A percentile compares a stretch with the other conserved stretches of the same genome.
Conservation (phyloP, 1,284 basidiomycete species). For the Heterobasidion parviporum region DNA sequence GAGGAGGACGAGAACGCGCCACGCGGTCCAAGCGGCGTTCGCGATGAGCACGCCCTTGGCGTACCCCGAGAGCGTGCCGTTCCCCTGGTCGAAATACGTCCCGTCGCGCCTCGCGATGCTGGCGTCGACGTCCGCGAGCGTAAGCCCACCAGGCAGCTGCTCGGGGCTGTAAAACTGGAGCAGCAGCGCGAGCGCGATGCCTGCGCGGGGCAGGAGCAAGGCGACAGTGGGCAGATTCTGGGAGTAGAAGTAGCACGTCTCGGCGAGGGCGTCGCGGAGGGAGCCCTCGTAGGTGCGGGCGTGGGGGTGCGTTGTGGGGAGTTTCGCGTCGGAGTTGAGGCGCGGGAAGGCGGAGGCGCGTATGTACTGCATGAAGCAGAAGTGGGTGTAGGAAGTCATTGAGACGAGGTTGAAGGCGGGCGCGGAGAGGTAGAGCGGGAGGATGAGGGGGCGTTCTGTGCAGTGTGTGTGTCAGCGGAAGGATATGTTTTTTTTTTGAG, state of each 20-base stretch:
- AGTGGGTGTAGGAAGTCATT: constrained; percentile 73
- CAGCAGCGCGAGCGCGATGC: constrained; percentile 60
- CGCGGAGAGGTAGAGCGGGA: constrained; percentile 76
- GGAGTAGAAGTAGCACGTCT: constrained; percentile 70
- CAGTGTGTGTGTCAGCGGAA: too few species aligned
- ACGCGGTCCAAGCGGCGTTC: constrained; percentile 70
- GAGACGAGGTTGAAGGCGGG: constrained; percentile 65
- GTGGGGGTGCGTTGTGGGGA: constrained; percentile 21
- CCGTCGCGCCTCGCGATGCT: constrained; percentile 46
- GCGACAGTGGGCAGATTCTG: constrained; percentile 75
- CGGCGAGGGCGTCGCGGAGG: constrained; percentile 60
- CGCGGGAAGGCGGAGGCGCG: constrained; percentile 54
- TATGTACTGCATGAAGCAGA: constrained; percentile 75
- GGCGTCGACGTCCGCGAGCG: constrained; percentile 34
- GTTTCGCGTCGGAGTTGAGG: constrained; percentile 47
- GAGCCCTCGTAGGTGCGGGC: constrained; percentile 30
- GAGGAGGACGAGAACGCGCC: constrained; percentile 58
- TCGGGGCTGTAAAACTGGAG: constrained; percentile 52
- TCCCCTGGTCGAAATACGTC: constrained; percentile 57
- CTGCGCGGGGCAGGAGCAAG: constrained; percentile 74
- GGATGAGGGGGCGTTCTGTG: constrained; percentile 69
- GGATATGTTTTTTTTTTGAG: too few species aligned
- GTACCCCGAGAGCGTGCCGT: constrained; percentile 65
- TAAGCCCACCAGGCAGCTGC: constrained; percentile 29
- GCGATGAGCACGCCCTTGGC: constrained; percentile 66